A percentile compares a stretch with the other conserved stretches of the same genome.
Conservation (phyloP, 1,284 basidiomycete species). For the Trichosporon ovoides region DNA sequence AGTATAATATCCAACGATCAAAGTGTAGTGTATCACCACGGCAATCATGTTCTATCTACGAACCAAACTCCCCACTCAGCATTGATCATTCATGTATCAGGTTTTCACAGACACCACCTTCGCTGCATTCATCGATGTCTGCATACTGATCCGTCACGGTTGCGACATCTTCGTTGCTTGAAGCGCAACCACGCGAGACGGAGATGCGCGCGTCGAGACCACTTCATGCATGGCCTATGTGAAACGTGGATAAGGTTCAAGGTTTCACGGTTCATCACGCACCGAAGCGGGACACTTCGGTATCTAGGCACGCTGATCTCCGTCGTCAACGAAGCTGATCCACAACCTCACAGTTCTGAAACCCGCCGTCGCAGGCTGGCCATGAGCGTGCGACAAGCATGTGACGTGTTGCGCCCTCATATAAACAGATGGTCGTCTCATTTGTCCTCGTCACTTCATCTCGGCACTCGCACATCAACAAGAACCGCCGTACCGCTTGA, state of each 20-base stretch:
- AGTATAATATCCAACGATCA: slow-evolving; percentile 2
- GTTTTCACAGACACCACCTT: not conserved
- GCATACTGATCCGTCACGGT: no score
- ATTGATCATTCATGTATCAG: slow-evolving; percentile 2
- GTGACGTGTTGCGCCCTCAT: no score
- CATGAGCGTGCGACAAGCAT: not conserved
- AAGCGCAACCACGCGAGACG: no score
- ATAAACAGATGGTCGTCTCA: no score
- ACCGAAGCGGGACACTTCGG: not conserved
- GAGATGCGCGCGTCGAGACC: no score
- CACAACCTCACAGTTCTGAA: not conserved
- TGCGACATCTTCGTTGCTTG: no score
- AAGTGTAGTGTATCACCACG: no score
- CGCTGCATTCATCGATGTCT: no score
- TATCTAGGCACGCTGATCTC: not conserved
- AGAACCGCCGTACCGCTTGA: no score
- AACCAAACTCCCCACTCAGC: slow-evolving; percentile 1
- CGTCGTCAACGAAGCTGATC: not conserved
- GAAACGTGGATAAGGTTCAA: not conserved
- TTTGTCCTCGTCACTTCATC: no score
- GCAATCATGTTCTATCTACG: not conserved
- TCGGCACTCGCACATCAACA: no score
- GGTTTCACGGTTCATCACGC: not conserved
- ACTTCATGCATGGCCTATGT: no score
- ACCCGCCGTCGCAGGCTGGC: not conserved